Conservation (phyloP, 768 basidiomycete species). For the Suillus brevipes region DNA sequence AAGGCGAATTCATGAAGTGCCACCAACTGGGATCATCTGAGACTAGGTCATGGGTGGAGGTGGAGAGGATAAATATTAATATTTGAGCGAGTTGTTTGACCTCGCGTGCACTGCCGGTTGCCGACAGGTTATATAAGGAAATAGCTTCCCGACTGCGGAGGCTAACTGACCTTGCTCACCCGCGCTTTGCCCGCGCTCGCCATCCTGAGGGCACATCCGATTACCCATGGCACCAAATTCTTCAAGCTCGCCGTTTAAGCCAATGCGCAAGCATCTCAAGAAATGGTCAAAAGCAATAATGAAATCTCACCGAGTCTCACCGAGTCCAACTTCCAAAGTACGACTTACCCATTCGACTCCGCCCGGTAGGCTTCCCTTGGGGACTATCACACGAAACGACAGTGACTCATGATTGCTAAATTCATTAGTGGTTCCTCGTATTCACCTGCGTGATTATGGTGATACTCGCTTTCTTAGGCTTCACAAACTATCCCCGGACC, state of each 20-base stretch:
- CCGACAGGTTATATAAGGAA: constrained; percentile 1
- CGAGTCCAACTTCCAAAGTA: constrained; percentile 61
- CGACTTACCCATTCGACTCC: constrained; percentile 68
- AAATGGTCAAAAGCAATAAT: constrained; percentile 60
- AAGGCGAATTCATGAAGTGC: too few species aligned
- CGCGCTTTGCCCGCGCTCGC: neutral
- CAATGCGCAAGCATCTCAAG: constrained; percentile 38
- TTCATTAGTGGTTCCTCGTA: constrained; percentile 73
- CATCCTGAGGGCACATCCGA: constrained; percentile 13
- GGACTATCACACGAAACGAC: neutral
- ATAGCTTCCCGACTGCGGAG: constrained; percentile 5
- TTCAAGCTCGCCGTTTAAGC: constrained; percentile 10
- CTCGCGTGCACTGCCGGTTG: too few species aligned
- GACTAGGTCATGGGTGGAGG: too few species aligned
- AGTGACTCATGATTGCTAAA: constrained; percentile 11
- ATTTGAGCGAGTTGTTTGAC: too few species aligned
- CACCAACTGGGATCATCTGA: too few species aligned
- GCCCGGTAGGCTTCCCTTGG: constrained; percentile 51
- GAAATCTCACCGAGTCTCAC: constrained; percentile 70
- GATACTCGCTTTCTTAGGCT: constrained; percentile 70
- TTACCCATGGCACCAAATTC: constrained; percentile 9
- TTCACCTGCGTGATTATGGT: constrained; percentile 71
- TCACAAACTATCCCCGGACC: constrained; percentile 66
- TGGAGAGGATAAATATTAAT: too few species aligned
- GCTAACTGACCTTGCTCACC: neutral